Conservation (phyloP, 2,329 filamentous ascomycete genomes). For the Arachnopeziza araneosa region DNA sequence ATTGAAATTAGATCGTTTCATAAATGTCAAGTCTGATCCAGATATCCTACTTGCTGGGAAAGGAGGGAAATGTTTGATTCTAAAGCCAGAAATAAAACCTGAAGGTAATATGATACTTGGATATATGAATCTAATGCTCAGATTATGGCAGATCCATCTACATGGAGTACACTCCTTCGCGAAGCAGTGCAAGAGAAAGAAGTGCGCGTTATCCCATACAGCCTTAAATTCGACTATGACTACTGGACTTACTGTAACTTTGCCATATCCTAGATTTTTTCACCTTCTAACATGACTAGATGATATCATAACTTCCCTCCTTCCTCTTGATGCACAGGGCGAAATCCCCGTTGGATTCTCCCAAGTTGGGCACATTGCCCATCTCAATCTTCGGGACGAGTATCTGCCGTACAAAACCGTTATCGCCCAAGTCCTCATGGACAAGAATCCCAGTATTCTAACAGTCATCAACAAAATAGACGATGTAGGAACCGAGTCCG, state of each 20-base stretch:
- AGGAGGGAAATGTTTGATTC: slow-evolving; percentile 56
- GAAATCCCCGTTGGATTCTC: slow-evolving; percentile 85
- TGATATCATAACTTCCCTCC: slow-evolving; percentile 75
- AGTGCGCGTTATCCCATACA: slow-evolving; percentile 67
- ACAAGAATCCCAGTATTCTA: slow-evolving; percentile 76
- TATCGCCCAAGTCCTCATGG: slow-evolving; percentile 78
- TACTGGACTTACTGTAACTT: slow-evolving; percentile 73
- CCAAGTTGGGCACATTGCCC: slow-evolving; percentile 84
- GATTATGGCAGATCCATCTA: slow-evolving; percentile 53
- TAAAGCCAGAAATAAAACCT: slow-evolving; percentile 50
- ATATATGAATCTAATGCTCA: neutral
- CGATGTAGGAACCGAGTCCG: slow-evolving; percentile 76
- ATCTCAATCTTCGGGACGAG: slow-evolving; percentile 80
- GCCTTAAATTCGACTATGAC: slow-evolving; percentile 72
- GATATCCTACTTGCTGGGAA: slow-evolving; percentile 44
- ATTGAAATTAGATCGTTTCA: slow-evolving; percentile 57
- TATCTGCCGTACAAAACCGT: slow-evolving; percentile 82
- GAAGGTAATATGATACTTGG: slow-evolving; percentile 34
- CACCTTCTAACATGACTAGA: slow-evolving; percentile 8
- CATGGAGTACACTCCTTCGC: slow-evolving; percentile 67
- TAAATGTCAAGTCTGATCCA: slow-evolving; percentile 58
- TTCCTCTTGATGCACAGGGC: slow-evolving; percentile 73
- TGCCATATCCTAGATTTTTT: slow-evolving; percentile 2
- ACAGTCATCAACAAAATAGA: slow-evolving; percentile 97
- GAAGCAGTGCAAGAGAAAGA: slow-evolving; percentile 64